Conservation (phyloP, 768 basidiomycete species). For the Phlegmacium glaucopus region DNA sequence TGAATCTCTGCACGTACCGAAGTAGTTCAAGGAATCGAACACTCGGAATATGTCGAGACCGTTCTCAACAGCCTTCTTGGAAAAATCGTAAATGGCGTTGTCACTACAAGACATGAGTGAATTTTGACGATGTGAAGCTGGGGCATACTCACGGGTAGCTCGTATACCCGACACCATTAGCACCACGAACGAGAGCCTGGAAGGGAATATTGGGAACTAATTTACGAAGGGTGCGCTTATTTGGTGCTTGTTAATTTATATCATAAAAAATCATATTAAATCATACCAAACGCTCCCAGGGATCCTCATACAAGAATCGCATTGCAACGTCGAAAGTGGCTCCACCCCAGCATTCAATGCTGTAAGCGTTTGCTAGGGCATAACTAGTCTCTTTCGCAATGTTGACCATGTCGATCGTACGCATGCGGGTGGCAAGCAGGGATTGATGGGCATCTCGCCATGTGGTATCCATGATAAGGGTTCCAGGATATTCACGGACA, state of each 20-base stretch:
- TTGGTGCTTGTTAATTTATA: slow-evolving; percentile 13
- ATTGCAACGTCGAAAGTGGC: slow-evolving; percentile 99
- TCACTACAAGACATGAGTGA: slow-evolving; percentile 50
- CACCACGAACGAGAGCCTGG: slow-evolving; percentile 97
- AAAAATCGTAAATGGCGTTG: slow-evolving; percentile 99
- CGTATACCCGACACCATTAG: slow-evolving; percentile 98
- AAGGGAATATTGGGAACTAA: slow-evolving; percentile 98
- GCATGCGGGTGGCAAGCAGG: slow-evolving; percentile 90
- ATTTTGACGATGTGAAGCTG: neutral
- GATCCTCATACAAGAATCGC: slow-evolving; percentile 99
- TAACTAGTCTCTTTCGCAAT: slow-evolving; percentile 97
- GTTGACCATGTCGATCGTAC: slow-evolving; percentile 96
- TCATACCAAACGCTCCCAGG: slow-evolving; percentile 93
- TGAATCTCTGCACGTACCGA: slow-evolving; percentile 54
- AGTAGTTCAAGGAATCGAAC: slow-evolving; percentile 98
- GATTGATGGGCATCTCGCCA: slow-evolving; percentile 99
- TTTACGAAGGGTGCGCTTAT: slow-evolving; percentile 83
- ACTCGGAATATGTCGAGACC: slow-evolving; percentile 99
- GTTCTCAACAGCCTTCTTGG: slow-evolving; percentile 99
- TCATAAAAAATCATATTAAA: neutral
- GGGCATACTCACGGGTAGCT: slow-evolving; percentile 79
- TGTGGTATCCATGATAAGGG: slow-evolving; percentile 96
- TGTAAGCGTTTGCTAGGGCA: slow-evolving; percentile 93
- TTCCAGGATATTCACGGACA: slow-evolving; percentile 92
- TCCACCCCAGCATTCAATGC: slow-evolving; percentile 98